Evolutionary conservation across 306 rosid species (phyloP).

Genomic region (Cucurbita moschata): DNA sequence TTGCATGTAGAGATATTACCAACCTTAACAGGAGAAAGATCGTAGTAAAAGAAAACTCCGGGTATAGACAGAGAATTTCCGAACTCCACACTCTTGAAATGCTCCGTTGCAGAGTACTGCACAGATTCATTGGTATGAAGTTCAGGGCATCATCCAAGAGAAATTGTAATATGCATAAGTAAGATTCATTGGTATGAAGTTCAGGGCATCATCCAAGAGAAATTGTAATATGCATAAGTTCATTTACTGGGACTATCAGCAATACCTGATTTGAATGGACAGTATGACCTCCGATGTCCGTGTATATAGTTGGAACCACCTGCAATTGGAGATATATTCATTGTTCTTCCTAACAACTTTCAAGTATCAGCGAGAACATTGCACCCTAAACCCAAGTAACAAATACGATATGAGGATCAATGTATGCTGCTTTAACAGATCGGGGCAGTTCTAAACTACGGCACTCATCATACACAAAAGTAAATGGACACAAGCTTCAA

Average conservation of each 20-base stretch:
- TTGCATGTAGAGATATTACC: background rate
- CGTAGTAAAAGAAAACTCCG: constrained; percentile 73
- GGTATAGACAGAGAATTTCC: constrained; percentile 32
- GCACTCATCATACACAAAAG: background rate
- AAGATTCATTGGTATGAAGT: constrained; percentile 14
- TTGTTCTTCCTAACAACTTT: background rate
- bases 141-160: constrained; percentile 2
- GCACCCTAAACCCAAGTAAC: background rate
- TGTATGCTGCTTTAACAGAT: background rate
- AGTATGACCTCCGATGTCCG: constrained; percentile 43
- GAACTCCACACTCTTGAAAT: constrained; percentile 54
- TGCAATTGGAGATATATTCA: constrained; percentile 14
- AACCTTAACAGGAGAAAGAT: constrained; percentile 87
- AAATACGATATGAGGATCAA: background rate
- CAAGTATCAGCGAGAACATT: background rate
- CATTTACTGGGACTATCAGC: constrained; percentile 7
- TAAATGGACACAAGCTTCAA: background rate
- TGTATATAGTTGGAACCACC: constrained; percentile 88
- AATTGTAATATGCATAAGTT: constrained; percentile 1
- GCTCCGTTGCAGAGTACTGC: constrained; percentile 93
- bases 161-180: too few relatives aligned
- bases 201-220: constrained; percentile 4
- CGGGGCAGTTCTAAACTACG: background rate
- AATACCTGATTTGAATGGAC: constrained; percentile 77
- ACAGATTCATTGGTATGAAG: constrained; percentile 14